Evolutionary conservation across 257 asterid species (phyloP), one percentile per base, ranked within the genome.

Genomic region (Striga asiatica): DNA sequence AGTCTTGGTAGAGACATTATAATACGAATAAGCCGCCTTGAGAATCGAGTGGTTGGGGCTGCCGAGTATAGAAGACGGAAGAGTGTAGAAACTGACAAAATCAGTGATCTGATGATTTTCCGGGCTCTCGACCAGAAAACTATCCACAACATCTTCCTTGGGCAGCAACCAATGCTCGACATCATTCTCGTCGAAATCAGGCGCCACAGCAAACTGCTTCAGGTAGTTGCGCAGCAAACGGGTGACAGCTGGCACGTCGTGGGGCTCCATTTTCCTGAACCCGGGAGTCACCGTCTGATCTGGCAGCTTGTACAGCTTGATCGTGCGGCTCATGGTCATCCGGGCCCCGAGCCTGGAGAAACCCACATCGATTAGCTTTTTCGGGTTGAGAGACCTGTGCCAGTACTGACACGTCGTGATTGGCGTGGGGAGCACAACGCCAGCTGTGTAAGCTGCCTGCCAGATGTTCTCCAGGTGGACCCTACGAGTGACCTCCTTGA

Each of bases 381-480:
- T 77, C 3, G 76, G 80, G 56, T 77, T 71, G 34, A 74, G 47
- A 1, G 84, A 65, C 48, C 84, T 68, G 35, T 77, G 80, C 80
- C 78, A 77, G 67, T 74, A 74, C 43, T 74, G 78, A 34, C 80
- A 74, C 9, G 74, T 68, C 8, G 78, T 67, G 4, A 74, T 41
- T 0, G 78, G 84, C 0, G 80, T 77, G 1, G 84, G 84, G 42
- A 77, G 74, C 58, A 77, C 66, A 21, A 76, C 80, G 1, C 85
- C 85, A 0, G 79, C 80, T 43, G 82, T 79, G 8, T 75, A 79
- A 0, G 80, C 78, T 0, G 82, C 85, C 66, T 79, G 85, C 82
- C 82, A 79, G 20, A 75, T 68, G 49, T 79, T 70, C 39, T 79
- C 82, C 58, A 75, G 61, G 42, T 76, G 81, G 46, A 79, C 70